These are phyloP conservation scores for Babesia bovis DNA, from an alignment of 169 alveolate genomes.

Conservation along the genomic window DNA sequence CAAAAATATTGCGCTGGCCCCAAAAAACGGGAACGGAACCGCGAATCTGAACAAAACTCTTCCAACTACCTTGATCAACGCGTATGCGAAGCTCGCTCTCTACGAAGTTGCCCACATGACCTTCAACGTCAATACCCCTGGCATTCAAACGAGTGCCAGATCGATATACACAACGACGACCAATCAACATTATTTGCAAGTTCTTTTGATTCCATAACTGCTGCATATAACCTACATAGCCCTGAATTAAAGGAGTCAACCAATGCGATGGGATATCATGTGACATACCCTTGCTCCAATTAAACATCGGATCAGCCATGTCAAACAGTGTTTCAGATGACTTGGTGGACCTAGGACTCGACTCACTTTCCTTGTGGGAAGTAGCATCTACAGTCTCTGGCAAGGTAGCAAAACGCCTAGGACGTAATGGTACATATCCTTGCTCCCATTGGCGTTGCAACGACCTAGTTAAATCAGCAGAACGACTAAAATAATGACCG, in stretches of 20 bases:
- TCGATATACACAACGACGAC: constrained; percentile 86
- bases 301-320: constrained; percentile 41
- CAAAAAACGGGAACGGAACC: constrained; percentile 97
- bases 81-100: constrained; percentile 91
- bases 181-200: constrained; percentile 64
- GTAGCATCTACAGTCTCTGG: not conserved
- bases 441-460: constrained; percentile 37
- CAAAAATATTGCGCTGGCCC: constrained; percentile 88
- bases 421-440: constrained; percentile 35
- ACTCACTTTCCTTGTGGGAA: not conserved
- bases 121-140: constrained; percentile 95
- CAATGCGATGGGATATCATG: constrained; percentile 51
- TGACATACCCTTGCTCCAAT: constrained; percentile 40
- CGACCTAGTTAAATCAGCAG: constrained; percentile 54
- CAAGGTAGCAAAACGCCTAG: constrained; percentile 1
- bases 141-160: constrained; percentile 93
- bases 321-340: constrained; percentile 20
- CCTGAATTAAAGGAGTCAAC: constrained; percentile 59
- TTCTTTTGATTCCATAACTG: constrained; percentile 38
- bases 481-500: constrained; percentile 39
- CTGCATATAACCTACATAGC: constrained; percentile 53
- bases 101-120: constrained; percentile 93
- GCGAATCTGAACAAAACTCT: constrained; percentile 71
- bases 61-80: constrained; percentile 62
- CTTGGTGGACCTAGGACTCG: not conserved